Evolutionary conservation across 768 basidiomycete species (phyloP), one percentile per base, ranked within the genome.

Genomic region (Rickenella mellea): DNA sequence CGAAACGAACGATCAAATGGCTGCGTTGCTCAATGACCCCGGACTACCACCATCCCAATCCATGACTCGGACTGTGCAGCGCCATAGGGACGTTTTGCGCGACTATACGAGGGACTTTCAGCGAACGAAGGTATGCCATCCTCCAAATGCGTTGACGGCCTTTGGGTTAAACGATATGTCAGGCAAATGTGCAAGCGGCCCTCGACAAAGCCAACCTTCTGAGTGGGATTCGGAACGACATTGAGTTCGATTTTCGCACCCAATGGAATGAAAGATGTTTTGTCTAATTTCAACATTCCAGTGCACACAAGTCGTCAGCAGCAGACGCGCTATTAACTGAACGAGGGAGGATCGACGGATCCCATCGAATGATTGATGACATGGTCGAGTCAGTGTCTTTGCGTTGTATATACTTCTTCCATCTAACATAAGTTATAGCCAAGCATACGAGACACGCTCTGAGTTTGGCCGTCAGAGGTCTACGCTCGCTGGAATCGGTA

Each of bases 361-460:
- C 86, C 19, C 93, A 98, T 64, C 70, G 77, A 44, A 97, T 98
- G 93, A 85, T 89, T 15, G 94, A 98, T 55, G 84, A 85, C 30
- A 72, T 93, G 26, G 69, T 99, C 20, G 76, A 84, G 92, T 94
- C 55, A 45, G 85, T 60, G 37, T n/a, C 30, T 14, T 24, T 35
- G n/a, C 22, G 10, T 5, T 28, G 19, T 21, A 9, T 20, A 24
- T 41, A 22, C 28, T 27, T 42, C 26, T 35, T 45, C 38, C 31
- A 25, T 26, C 41, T 43, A 22, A 24, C 32, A 22, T 24, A 17
- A 7, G 22, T 27, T 40, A 12, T 57, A 97, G 92, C 32, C 96
- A 98, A 78, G 96, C 94, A 22, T 93, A 97, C 55, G 96, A 91
- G 56, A 97, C 94, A 3, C 81, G 96, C 24, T 77, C 88, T 17